Conservation (phyloP, 2,329 filamentous ascomycete species). For the Xylariaceae sp. region DNA sequence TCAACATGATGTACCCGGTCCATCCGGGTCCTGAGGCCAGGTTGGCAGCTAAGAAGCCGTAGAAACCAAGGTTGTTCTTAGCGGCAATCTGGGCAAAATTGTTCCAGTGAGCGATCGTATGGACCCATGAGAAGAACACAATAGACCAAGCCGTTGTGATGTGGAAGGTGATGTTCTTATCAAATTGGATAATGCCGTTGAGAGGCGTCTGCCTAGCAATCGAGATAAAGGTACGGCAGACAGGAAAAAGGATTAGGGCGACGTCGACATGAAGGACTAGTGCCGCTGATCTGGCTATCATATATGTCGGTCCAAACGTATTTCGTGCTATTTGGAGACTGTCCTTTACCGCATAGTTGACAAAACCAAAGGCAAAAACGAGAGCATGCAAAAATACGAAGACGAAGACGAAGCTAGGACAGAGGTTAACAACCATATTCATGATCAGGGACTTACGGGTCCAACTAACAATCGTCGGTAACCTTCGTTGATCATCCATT, state of each 20-base stretch:
- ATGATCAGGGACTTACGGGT: slow-evolving; percentile 19
- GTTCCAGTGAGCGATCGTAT: slow-evolving; percentile 87
- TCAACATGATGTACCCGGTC: slow-evolving; percentile 86
- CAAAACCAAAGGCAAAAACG: slow-evolving; percentile 80
- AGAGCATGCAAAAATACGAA: slow-evolving; percentile 77
- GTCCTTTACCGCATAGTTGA: slow-evolving; percentile 82
- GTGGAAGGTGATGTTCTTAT: slow-evolving; percentile 90
- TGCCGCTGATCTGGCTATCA: slow-evolving; percentile 77
- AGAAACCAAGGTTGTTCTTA: slow-evolving; percentile 78
- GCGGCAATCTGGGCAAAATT: slow-evolving; percentile 80
- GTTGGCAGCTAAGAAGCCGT: slow-evolving; percentile 79
- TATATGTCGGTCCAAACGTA: slow-evolving; percentile 77
- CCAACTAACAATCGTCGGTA: slow-evolving; percentile 75
- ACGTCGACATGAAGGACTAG: slow-evolving; percentile 83
- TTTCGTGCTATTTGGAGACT: slow-evolving; percentile 70
- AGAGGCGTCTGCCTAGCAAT: slow-evolving; percentile 80
- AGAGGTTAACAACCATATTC: slow-evolving; percentile 32
- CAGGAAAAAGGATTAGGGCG: slow-evolving; percentile 78
- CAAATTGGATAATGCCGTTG: slow-evolving; percentile 86
- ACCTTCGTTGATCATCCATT: slow-evolving; percentile 91
- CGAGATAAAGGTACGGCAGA: slow-evolving; percentile 85
- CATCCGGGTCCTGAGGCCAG: slow-evolving; percentile 82
- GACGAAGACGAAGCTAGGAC: slow-evolving; percentile 72
- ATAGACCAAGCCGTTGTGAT: slow-evolving; percentile 87
- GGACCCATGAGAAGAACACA: slow-evolving; percentile 86